Percentiles rank a stretch among this genome's conserved stretches.
Conservation (phyloP, 2,329 filamentous ascomycete genomes). For the Diplodia scrobiculata region DNA sequence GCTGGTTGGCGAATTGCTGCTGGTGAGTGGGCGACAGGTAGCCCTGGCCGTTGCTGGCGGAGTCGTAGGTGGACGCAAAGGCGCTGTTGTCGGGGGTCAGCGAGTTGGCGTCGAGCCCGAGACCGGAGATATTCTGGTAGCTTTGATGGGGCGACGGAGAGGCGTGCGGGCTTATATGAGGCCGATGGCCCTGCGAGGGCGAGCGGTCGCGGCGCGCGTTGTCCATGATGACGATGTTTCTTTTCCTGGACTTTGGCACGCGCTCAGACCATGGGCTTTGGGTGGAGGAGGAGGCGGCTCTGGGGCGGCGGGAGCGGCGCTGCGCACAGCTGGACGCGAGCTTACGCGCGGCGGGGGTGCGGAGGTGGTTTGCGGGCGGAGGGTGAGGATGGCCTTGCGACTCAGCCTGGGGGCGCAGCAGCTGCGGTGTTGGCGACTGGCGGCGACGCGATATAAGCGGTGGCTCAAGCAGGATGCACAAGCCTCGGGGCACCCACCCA, state of each 20-base stretch:
- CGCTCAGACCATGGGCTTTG: conserved; percentile 37
- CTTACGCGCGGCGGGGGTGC: conserved; percentile 24
- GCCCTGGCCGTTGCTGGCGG: conserved; percentile 51
- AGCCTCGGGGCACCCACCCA: conserved; percentile 19
- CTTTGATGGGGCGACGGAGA: conserved; percentile 63
- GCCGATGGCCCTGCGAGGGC: conserved; percentile 59
- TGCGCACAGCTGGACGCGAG: conserved; percentile 25
- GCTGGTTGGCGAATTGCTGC: conserved; percentile 49
- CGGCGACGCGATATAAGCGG: conserved; percentile 23
- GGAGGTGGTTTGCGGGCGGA: conserved; percentile 12
- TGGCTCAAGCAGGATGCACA: conserved; percentile 24
- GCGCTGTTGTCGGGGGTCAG: conserved; percentile 36
- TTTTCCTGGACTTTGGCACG: conserved; percentile 37
- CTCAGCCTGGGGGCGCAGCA: conserved; percentile 30
- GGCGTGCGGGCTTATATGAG: conserved; percentile 69
- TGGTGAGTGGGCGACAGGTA: conserved; percentile 47
- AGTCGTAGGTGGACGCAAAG: conserved; percentile 32
- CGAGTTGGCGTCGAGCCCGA: conserved; percentile 59
- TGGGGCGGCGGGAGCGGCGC: conserved; percentile 22
- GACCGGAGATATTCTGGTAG: conserved; percentile 60
- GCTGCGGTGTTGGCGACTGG: conserved; percentile 20
- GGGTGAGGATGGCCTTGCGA: conserved; percentile 29
- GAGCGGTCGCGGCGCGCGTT: conserved; percentile 63
- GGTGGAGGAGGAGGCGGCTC: conserved; percentile 30
- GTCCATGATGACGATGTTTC: conserved; percentile 52